These are phyloP conservation scores for Mallotus japonicus DNA, from an alignment of 441 rosid genomes.

Conservation along the genomic window DNA sequence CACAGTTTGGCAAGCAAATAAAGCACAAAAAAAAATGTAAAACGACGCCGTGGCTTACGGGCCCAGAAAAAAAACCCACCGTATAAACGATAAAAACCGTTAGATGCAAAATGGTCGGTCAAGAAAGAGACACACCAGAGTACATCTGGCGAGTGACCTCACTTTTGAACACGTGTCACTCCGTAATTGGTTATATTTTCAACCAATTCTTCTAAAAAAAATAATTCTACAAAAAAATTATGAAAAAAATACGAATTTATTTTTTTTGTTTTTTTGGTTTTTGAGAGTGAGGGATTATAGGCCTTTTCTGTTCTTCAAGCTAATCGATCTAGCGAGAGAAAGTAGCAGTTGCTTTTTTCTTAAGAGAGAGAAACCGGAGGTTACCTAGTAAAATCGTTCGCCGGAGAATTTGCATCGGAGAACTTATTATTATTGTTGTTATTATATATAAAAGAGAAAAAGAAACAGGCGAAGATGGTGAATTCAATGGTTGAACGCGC, in stretches of 20 bases:
- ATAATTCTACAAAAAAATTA: conserved; percentile 17
- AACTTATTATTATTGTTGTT: not conserved
- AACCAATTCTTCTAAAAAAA: not conserved
- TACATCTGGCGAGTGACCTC: not conserved
- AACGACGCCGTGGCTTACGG: not conserved
- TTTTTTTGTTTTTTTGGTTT: not conserved
- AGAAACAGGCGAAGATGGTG: conserved; percentile 63
- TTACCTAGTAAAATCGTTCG: not conserved
- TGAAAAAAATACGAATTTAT: not conserved
- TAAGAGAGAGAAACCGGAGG: not conserved
- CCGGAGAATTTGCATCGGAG: conserved; percentile 24
- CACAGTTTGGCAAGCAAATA: too few relatives aligned
- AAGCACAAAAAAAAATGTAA: too few relatives aligned
- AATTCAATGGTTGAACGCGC: conserved; percentile 96
- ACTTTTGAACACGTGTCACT: conserved; percentile 27
- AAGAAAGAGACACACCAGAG: conserved; percentile 25
- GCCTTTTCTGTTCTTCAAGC: conserved; percentile 21
- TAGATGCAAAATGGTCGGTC: conserved; percentile 31
- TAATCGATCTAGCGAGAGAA: conserved; percentile 26
- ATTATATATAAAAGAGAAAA: not conserved
- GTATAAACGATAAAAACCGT: conserved; percentile 29
- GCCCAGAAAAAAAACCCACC: conserved; percentile 7
- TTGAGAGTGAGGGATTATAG: conserved; percentile 3
- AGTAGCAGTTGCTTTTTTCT: not conserved
- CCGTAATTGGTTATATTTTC: conserved; percentile 14